Conservation (phyloP, 306 rosid species). For the Cicer chorassanicum region DNA sequence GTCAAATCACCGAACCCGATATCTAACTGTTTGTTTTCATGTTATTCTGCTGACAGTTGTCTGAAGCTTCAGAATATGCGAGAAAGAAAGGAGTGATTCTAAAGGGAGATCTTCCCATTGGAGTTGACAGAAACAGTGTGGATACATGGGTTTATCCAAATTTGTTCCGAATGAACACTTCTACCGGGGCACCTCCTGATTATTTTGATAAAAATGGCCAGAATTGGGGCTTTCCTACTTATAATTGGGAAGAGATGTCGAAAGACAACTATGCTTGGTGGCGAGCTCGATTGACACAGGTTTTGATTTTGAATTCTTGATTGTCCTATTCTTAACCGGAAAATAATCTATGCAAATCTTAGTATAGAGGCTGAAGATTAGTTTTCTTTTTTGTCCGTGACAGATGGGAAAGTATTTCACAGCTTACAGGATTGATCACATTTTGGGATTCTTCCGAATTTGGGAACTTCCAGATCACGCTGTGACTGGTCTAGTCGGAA, state of each 20-base stretch:
- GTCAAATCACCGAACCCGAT: conserved; percentile 30
- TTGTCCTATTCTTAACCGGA: conserved; percentile 7
- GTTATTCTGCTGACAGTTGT: conserved; percentile 61
- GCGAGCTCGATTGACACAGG: conserved; percentile 95
- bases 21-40: conserved; percentile 43
- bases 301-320: conserved; percentile 47
- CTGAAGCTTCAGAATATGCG: conserved; percentile 86
- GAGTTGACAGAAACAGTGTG: conserved; percentile 93
- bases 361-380: conserved; percentile 40
- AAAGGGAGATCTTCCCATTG: conserved; percentile 98
- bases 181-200: conserved; percentile 99
- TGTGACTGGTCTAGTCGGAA: conserved; percentile 84
- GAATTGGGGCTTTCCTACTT: conserved; percentile 99
- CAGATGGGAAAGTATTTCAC: conserved; percentile 99
- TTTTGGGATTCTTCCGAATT: conserved; percentile 93
- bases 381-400: conserved; percentile 49
- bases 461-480: conserved; percentile 99
- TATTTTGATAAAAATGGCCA: conserved; percentile 98
- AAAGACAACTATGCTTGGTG: conserved; percentile 97
- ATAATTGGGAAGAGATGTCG: conserved; percentile 99
- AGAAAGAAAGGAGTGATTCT: conserved; percentile 84
- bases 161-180: conserved; percentile 92
- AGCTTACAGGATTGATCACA: conserved; percentile 94
- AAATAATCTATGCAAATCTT: conserved; percentile 31
- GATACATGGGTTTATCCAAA: conserved; percentile 97